A percentile compares a stretch with the other conserved stretches of the same genome.
These are phyloP conservation scores for Botrytis medusae DNA, from an alignment of 2,329 filamentous ascomycete genomes.

Conservation along the genomic window DNA sequence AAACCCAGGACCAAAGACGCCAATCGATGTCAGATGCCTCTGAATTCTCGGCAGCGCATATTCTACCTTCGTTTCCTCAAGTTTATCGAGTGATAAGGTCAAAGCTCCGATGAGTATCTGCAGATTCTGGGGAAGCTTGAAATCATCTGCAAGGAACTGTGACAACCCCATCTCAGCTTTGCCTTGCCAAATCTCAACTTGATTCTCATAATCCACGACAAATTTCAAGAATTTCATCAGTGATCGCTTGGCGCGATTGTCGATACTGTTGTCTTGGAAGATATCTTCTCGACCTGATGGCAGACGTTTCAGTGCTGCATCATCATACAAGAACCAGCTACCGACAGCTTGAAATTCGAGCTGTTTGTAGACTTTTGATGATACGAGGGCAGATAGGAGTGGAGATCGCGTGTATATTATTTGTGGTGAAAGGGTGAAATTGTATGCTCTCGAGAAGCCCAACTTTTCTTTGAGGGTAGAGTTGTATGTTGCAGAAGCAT, in stretches of 20 bases:
- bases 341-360: conserved; percentile 93
- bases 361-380: conserved; percentile 82
- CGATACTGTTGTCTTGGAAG: conserved; percentile 74
- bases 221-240: conserved; percentile 95
- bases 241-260: conserved; percentile 76
- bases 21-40: conserved; percentile 81
- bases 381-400: conserved; percentile 78
- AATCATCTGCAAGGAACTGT: conserved; percentile 59
- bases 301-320: conserved; percentile 61
- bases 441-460: conserved; percentile 71
- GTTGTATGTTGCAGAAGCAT: conserved; percentile 33
- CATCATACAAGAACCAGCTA: conserved; percentile 76
- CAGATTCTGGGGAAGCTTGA: conserved; percentile 67
- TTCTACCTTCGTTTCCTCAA: conserved; percentile 54
- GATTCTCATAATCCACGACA: conserved; percentile 69
- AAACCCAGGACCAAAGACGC: conserved; percentile 84
- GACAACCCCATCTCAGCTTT: conserved; percentile 56
- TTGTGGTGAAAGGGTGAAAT: conserved; percentile 79
- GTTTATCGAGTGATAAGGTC: conserved; percentile 65
- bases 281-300: conserved; percentile 91
- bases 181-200: conserved; percentile 57
- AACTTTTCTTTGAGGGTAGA: conserved; percentile 44
- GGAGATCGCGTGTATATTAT: conserved; percentile 81
- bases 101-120: conserved; percentile 67
- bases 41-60: conserved; percentile 73